Percentiles rank a stretch among this genome's conserved stretches.
Conservation (phyloP, 371 early-diverging fungal species). For the Batkoa obscura region DNA sequence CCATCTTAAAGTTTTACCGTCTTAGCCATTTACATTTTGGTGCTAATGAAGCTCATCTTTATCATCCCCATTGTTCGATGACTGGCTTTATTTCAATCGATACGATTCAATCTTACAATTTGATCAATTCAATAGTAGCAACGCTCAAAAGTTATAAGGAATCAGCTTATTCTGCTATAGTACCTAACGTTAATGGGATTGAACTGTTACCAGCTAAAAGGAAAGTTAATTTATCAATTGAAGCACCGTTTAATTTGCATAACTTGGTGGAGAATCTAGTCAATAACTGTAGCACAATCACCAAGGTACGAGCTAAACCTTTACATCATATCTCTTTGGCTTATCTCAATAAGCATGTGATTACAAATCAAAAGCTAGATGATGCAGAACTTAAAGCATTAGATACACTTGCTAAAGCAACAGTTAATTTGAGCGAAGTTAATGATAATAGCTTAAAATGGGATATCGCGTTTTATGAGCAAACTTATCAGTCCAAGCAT, state of each 20-base stretch:
- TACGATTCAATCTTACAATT: neutral
- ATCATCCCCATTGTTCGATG: constrained; percentile 23
- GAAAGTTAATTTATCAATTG: neutral
- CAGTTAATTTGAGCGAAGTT: neutral
- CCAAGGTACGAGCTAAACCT: neutral
- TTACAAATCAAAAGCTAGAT: neutral
- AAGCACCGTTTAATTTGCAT: neutral
- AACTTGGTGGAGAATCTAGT: neutral
- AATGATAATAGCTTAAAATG: neutral
- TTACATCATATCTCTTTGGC: constrained; percentile 1
- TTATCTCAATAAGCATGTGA: neutral
- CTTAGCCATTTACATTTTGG: constrained; percentile 9
- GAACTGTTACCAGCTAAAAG: neutral
- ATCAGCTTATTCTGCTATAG: too few species aligned
- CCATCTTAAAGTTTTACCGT: constrained; percentile 13
- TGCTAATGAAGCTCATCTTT: constrained; percentile 17
- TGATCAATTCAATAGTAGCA: neutral
- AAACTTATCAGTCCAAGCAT: neutral
- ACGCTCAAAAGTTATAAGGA: neutral
- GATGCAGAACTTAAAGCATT: neutral
- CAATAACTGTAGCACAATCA: neutral
- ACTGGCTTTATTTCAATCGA: constrained; percentile 17
- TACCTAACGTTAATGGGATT: neutral
- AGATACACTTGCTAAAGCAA: neutral
- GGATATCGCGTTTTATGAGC: constrained; percentile 4